Evolutionary conservation across 2,329 filamentous ascomycete genomes (phyloP), one percentile per base, ranked within the genome.

Genomic region (Penicillium sp.): DNA sequence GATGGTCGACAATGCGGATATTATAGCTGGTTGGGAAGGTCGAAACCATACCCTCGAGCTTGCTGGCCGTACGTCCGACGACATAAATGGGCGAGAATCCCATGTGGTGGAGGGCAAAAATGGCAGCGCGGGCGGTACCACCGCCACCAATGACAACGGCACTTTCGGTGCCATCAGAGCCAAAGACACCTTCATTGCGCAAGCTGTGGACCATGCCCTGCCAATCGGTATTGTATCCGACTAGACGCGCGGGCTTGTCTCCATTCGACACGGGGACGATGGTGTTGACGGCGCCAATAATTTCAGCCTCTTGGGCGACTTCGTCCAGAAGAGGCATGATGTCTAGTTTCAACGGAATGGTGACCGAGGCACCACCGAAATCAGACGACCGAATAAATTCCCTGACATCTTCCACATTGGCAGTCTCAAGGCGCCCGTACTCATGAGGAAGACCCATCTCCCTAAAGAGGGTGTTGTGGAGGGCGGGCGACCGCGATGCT

Each of bases 221-320:
- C 84, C 88, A 98, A 68, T 98, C 92, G 9, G 92, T 98, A 65
- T 98, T 98, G 60, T 89, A 85, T 29, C 92, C 92, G 11, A 85
- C 63, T 2, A 96, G 76, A 3, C 71, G 75, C 8, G 52, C 29
- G 47, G 69, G 50, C 51, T 64, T 50, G 32, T 65, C 65, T 3
- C 67, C 69, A 2, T 62, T 68, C 6, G 51, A 56, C 2, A 77
- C 58, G 0, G 84, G 81, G 17, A 95, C 78, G 55, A 98, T 83
- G 12, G 92, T 98, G 68, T 98, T 98, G 47, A 96, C 84, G 2
- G 92, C 92, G 14, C 92, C 92, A 45, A 98, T 95, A 18, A 78
- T 71, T 47, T 77, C 76, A 10, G 88, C 90, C 37, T 92, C 82
- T 18, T 82, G 76, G 0, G 87, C 82, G 41, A 95, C 72, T 36